These are phyloP conservation scores for Juglanconis sp. DNA, from an alignment of 2,329 filamentous ascomycete genomes.

Conservation along the genomic window DNA sequence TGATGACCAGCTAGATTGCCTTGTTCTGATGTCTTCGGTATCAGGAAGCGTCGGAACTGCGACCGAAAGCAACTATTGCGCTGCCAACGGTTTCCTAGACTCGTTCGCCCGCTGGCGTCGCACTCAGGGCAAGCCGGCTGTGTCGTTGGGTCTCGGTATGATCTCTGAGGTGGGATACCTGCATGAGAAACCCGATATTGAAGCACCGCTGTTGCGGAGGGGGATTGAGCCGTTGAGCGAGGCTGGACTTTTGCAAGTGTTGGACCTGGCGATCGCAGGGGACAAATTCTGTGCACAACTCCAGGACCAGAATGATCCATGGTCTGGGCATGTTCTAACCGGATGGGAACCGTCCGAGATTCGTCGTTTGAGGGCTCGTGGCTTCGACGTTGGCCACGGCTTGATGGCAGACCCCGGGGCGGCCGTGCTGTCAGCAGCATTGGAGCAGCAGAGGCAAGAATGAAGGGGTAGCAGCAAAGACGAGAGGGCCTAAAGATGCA, in stretches of 20 bases:
- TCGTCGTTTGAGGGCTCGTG: slow-evolving; percentile 18
- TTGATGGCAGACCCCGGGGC: slow-evolving; percentile 21
- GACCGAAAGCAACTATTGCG: slow-evolving; percentile 31
- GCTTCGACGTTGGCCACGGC: slow-evolving; percentile 15
- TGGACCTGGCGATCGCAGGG: slow-evolving; percentile 24
- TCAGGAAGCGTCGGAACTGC: slow-evolving; percentile 22
- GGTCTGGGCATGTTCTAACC: slow-evolving; percentile 23
- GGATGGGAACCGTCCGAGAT: slow-evolving; percentile 24
- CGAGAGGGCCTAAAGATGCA: not conserved
- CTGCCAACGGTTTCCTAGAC: slow-evolving; percentile 35
- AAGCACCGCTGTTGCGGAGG: slow-evolving; percentile 31
- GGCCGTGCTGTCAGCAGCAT: slow-evolving; percentile 17
- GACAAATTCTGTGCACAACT: not conserved
- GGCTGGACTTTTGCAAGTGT: slow-evolving; percentile 27
- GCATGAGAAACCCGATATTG: slow-evolving; percentile 33
- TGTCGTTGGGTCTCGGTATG: slow-evolving; percentile 33
- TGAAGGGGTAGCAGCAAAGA: too few species aligned
- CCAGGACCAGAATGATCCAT: too few species aligned
- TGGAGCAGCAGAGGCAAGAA: not conserved
- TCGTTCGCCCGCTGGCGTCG: slow-evolving; percentile 31
- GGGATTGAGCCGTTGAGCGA: slow-evolving; percentile 34
- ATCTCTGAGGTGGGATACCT: slow-evolving; percentile 29
- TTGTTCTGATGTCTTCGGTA: slow-evolving; percentile 32
- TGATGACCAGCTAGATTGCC: slow-evolving; percentile 31
- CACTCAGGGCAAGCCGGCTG: slow-evolving; percentile 29